Conservation (phyloP, 2,329 filamentous ascomycete species). For the Colletotrichum tabaci region DNA sequence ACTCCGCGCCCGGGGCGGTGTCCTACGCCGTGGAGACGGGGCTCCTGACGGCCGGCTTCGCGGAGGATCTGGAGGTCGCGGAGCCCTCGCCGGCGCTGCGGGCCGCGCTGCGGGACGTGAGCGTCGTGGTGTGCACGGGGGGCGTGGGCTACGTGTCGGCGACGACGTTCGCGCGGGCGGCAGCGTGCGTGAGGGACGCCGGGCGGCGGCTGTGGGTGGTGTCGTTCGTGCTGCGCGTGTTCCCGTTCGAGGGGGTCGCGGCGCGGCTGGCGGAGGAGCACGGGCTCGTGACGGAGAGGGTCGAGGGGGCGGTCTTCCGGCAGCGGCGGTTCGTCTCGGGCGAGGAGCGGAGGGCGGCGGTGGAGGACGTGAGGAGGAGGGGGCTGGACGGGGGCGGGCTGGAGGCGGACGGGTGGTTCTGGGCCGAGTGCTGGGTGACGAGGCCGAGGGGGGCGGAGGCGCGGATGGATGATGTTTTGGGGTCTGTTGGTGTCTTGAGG, state of each 20-base stretch:
- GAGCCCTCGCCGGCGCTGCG: not conserved
- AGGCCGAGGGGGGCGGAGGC: constrained; percentile 2
- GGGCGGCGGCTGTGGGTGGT: constrained; percentile 19
- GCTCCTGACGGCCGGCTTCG: not conserved
- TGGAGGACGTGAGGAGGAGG: constrained; percentile 10
- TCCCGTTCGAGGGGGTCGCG: constrained; percentile 21
- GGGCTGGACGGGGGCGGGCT: constrained; percentile 4
- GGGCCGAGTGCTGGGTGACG: constrained; percentile 29
- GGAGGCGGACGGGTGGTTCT: constrained; percentile 30
- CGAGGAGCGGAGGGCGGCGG: constrained; percentile 22
- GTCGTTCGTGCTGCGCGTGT: constrained; percentile 28
- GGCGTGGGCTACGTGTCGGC: constrained; percentile 26
- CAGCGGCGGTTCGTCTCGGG: constrained; percentile 20
- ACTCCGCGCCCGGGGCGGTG: constrained; percentile 16
- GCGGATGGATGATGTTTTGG: not conserved
- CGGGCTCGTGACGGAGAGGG: constrained; percentile 22
- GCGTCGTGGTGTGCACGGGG: constrained; percentile 26
- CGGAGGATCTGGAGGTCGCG: constrained; percentile 14
- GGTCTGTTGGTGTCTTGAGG: not conserved
- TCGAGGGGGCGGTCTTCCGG: constrained; percentile 10
- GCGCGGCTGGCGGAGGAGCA: not conserved
- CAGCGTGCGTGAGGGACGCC: not conserved
- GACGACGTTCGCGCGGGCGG: not conserved
- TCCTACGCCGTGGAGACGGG: constrained; percentile 6
- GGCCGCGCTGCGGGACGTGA: not conserved